Evolutionary conservation across 1,284 basidiomycete species (phyloP).

Genomic region (Ceratobasidium sp.): DNA sequence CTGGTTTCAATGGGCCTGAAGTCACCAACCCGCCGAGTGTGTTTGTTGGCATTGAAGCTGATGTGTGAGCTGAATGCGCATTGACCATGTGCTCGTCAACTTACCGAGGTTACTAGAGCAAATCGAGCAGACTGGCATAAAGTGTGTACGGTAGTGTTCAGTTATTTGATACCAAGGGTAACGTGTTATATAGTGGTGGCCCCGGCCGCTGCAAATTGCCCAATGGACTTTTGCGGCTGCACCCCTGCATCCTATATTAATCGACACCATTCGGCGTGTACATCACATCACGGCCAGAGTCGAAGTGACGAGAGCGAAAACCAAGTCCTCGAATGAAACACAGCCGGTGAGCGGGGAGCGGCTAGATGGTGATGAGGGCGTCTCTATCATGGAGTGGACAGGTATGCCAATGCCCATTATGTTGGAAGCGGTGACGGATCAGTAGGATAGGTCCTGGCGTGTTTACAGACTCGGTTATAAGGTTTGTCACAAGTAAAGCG

Average conservation of each 20-base stretch:
- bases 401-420: slow-evolving; percentile 49
- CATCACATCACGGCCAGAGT: slow-evolving; percentile 52
- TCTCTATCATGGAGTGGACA: slow-evolving; percentile 57
- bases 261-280: slow-evolving; percentile 56
- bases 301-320: neutral
- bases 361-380: slow-evolving; percentile 46
- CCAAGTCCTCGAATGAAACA: slow-evolving; percentile 26
- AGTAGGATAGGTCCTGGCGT: slow-evolving; percentile 47
- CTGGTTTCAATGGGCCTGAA: slow-evolving; percentile 40
- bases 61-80: slow-evolving; percentile 52
- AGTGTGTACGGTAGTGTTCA: slow-evolving; percentile 28
- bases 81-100: neutral
- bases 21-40: slow-evolving; percentile 51
- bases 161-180: neutral
- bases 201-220: slow-evolving; percentile 50
- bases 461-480: slow-evolving; percentile 54
- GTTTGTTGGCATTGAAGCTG: slow-evolving; percentile 56
- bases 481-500: slow-evolving; percentile 48
- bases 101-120: slow-evolving; percentile 42
- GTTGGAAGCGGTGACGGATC: neutral
- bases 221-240: slow-evolving; percentile 57
- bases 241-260: slow-evolving; percentile 56
- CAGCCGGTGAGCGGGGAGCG: slow-evolving; percentile 46
- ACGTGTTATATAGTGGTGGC: slow-evolving; percentile 47
- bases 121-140: slow-evolving; percentile 49